Percentiles rank a stretch among this genome's conserved stretches.
Evolutionary conservation across 2,329 filamentous ascomycete species (phyloP).

Genomic region (Microcyclospora tardicrescens): DNA sequence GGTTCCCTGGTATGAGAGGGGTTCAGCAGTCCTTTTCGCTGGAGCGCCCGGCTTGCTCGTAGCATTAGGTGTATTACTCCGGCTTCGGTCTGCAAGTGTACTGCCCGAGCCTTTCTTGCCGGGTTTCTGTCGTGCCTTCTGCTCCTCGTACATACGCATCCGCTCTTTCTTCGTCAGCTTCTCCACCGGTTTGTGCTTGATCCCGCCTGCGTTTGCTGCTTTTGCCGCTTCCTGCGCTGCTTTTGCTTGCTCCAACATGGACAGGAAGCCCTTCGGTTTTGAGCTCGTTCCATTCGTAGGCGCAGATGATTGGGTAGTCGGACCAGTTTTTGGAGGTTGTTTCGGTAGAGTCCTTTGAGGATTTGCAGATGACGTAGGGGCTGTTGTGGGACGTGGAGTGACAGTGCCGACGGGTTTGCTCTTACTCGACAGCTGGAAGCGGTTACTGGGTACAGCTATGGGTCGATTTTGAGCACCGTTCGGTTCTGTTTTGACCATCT

Average conservation of each 20-base stretch:
- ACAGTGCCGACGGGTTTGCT: conserved; percentile 6
- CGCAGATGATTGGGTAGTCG: conserved; percentile 10
- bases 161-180: conserved; percentile 48
- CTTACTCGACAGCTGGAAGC: conserved; percentile 8
- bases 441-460: conserved; percentile 8
- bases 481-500: conserved; percentile 18
- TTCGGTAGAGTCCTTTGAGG: conserved; percentile 5
- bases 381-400: conserved; percentile 1
- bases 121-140: conserved; percentile 31
- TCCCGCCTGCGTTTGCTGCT: conserved; percentile 52
- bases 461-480: conserved; percentile 18
- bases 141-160: conserved; percentile 23
- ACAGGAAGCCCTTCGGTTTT: conserved; percentile 50
- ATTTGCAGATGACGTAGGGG: conserved; percentile 3
- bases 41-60: not conserved
- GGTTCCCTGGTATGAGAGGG: conserved; percentile 31
- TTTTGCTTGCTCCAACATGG: conserved; percentile 60
- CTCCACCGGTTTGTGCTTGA: conserved; percentile 62
- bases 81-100: conserved; percentile 16
- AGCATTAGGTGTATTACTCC: conserved; percentile 15
- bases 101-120: conserved; percentile 21
- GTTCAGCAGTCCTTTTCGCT: conserved; percentile 19
- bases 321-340: conserved; percentile 5
- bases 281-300: conserved; percentile 16
- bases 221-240: conserved; percentile 46